A percentile compares a stretch with the other conserved stretches of the same genome.
Conservation (phyloP, 2,329 filamentous ascomycete genomes). For the Lachnellula cervina region DNA sequence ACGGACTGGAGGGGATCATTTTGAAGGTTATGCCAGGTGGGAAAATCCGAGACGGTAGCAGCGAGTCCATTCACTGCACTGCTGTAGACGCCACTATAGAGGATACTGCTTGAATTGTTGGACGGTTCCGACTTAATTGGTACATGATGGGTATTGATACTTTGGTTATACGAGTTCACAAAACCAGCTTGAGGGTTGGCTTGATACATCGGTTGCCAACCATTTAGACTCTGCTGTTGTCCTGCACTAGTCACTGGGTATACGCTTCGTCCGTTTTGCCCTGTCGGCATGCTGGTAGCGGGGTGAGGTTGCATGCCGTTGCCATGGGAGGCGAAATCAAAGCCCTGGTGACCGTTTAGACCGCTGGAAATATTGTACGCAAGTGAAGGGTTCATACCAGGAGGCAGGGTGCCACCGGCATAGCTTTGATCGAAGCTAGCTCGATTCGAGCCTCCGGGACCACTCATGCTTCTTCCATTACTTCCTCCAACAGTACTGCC, state of each 20-base stretch:
- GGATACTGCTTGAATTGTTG: conserved; percentile 4
- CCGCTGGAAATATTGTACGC: conserved; percentile 59
- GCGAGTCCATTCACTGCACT: conserved; percentile 13
- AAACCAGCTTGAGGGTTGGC: conserved; percentile 63
- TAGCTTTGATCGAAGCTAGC: conserved; percentile 49
- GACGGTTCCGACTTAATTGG: conserved; percentile 50
- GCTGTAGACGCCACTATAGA: conserved; percentile 22
- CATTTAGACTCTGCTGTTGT: conserved; percentile 56
- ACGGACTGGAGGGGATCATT: conserved; percentile 48
- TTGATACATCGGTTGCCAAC: conserved; percentile 78
- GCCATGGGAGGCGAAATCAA: conserved; percentile 32
- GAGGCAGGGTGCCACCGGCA: conserved; percentile 56
- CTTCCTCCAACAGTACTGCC: conserved; percentile 50
- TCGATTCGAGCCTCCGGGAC: conserved; percentile 44
- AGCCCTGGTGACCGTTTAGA: conserved; percentile 49
- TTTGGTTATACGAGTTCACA: conserved; percentile 47
- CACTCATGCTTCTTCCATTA: conserved; percentile 54
- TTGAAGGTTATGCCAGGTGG: conserved; percentile 36
- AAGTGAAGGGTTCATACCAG: conserved; percentile 54
- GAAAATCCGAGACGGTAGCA: conserved; percentile 36
- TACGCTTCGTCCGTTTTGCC: conserved; percentile 43
- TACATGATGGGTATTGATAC: conserved; percentile 65
- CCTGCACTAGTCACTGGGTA: conserved; percentile 48
- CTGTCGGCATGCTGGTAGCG: conserved; percentile 21
- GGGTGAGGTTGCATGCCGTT: conserved; percentile 29